Evolutionary conservation across 2,329 filamentous ascomycete genomes (phyloP), one percentile per base, ranked within the genome.

Genomic region (Diaporthe sp.): DNA sequence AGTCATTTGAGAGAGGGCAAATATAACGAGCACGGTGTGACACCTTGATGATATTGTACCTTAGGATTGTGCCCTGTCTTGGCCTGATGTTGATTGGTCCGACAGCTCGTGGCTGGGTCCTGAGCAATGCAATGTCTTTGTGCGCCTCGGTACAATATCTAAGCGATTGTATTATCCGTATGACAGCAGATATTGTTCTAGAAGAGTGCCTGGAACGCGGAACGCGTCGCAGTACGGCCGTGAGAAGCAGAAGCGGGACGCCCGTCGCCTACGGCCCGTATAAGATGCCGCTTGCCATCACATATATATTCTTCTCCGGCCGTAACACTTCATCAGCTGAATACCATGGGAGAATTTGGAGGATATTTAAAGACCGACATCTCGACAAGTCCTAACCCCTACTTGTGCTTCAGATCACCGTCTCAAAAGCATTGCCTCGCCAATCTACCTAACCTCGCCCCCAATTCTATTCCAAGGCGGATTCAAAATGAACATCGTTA

Each of bases 121-220:
- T n/a, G 39, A 49, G 57, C 15, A 44, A 60, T 51, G 17, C 19
- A 4, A 65, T 71, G 31, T 57, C 75, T 75, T 76, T 76, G 75
- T 76, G 58, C 57, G 25, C 25, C 13, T 22, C 19, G 22, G 37
- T 17, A 76, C 72, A 76, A 74, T 74, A 42, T 46, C 57, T 71
- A n/a, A 28, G 42, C 9, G 42, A 28, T 4, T 31, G 13, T 42
- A 73, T 73, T 73, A 65, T 73, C 15, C 17, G 19, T 42, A 31
- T n/a, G 49, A 67, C 17, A 12, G 9, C 25, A 15, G 19, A 65
- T 39, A 55, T 42, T 37, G 8, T 67, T 58, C 58, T 68, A 67
- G 58, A 71, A 58, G 58, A 15, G n/a, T 44, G 19, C 34, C 7
- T 42, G 37, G 31, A 53, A 49, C 12, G n/a, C 34, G 4, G 28